These are phyloP conservation scores for Hypoxylon sp. DNA, from an alignment of 2,329 filamentous ascomycete genomes.

Conservation along the genomic window DNA sequence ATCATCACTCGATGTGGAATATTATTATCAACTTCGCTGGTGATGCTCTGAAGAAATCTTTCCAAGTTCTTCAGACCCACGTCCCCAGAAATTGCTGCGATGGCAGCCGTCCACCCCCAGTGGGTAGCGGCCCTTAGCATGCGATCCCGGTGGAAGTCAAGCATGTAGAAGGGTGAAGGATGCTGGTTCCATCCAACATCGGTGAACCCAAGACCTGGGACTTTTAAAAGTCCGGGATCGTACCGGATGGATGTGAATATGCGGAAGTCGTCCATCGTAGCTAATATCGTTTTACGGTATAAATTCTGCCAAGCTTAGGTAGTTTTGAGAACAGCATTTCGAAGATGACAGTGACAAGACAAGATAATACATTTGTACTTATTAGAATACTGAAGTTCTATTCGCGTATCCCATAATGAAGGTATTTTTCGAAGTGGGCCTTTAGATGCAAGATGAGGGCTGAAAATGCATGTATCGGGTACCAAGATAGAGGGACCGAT, in stretches of 20 bases:
- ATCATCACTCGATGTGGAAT: constrained; percentile 68
- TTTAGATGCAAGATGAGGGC: background rate
- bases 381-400: background rate
- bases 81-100: constrained; percentile 62
- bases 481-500: background rate
- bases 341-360: background rate
- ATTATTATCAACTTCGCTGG: constrained; percentile 50
- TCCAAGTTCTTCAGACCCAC: constrained; percentile 63
- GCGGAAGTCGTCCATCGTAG: constrained; percentile 65
- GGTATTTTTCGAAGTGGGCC: background rate
- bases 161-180: constrained; percentile 81
- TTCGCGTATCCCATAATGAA: background rate
- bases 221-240: constrained; percentile 70
- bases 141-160: constrained; percentile 83
- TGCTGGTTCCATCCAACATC: constrained; percentile 69
- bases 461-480: constrained; percentile 11
- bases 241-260: constrained; percentile 82
- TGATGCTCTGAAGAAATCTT: constrained; percentile 55
- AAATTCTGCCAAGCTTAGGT: background rate
- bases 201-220: constrained; percentile 57
- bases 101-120: constrained; percentile 68
- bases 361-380: background rate
- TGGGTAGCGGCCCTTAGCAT: constrained; percentile 75
- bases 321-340: background rate
- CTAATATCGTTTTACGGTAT: constrained; percentile 6